Base-by-base conservation (phyloP, 1,284 basidiomycete genomes). In the Trichosporon sp. region DNA sequence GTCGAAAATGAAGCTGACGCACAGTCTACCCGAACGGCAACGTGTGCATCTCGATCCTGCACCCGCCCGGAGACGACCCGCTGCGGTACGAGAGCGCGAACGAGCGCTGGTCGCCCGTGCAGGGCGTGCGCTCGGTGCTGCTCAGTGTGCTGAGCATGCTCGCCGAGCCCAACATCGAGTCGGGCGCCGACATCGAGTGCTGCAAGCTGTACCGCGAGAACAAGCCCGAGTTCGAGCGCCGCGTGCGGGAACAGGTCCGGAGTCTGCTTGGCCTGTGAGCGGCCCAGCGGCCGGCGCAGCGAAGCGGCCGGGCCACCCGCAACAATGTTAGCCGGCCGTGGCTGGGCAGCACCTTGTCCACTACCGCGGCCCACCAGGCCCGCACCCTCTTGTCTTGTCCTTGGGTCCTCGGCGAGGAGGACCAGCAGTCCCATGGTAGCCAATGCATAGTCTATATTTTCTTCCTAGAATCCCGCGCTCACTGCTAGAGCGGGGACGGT, bases 161-260 rank as follows among this genome's bases (percentile, higher is more conserved):
- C n/a, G 95, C 97, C 90, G 96, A 99, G 85, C 97, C 97, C n/a
- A 99, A 99, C 83, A 87, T 98, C 66, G 97, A 99, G 85, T 94
- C 92, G 74, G 96, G 96, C 35, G 97, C 97, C 62, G 98, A 98
- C 84, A 92, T 99, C 71, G 96, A 99, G 84, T 95, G 92, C 80
- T 94, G 93, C 86, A 98, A 98, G 84, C 86, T 97, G 62, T 97
- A 95, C 81, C 88, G 95, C 68, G 94, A 97, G 74, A 90, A 97
- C 82, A 87, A 87, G 67, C 80, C 84, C 72, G 84, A 86, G 72
- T 87, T 86, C 73, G 86, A 86, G 73, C 76, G 85, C 60, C 78
- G 82, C 18, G 85, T 87, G 5, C 73, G 86, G 29, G 78, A 80
- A 65, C 83, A 84, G 70, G 85, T 86, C 31, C 76, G 79, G 60